A percentile compares a stretch with the other conserved stretches of the same genome.
Conservation (phyloP, 2,329 filamentous ascomycete species). For the Dryadomyces sulphureus region DNA sequence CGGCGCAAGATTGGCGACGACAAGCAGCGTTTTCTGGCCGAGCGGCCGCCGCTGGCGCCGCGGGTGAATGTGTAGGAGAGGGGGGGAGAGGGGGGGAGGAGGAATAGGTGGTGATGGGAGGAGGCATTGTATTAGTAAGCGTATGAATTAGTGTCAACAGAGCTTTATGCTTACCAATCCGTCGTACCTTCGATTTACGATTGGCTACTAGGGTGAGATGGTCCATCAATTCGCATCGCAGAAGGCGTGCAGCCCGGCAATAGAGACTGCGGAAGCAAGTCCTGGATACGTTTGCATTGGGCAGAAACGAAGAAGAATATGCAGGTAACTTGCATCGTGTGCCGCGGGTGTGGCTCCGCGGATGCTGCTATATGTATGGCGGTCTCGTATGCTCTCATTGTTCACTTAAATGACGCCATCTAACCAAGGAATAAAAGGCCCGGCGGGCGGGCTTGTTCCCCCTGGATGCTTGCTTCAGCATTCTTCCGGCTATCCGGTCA, state of each 20-base stretch:
- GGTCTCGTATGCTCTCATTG: background rate
- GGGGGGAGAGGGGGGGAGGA: background rate
- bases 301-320: too few species aligned
- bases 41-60: conserved; percentile 32
- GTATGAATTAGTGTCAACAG: too few species aligned
- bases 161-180: too few species aligned
- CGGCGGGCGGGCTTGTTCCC: background rate
- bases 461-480: background rate
- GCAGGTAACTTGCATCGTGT: too few species aligned
- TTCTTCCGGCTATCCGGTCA: background rate
- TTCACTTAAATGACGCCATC: background rate
- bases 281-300: too few species aligned
- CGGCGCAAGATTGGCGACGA: conserved; percentile 79
- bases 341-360: too few species aligned
- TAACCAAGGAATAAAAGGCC: background rate
- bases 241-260: too few species aligned
- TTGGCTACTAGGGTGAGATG: too few species aligned
- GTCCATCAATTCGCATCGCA: too few species aligned
- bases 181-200: too few species aligned
- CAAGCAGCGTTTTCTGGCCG: conserved; percentile 46
- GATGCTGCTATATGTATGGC: background rate
- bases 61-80: conserved; percentile 20
- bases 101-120: background rate
- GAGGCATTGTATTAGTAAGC: too few species aligned
- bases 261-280: too few species aligned